Evolutionary conservation across 1,284 basidiomycete genomes (phyloP).

Genomic region (Cutaneotrichosporon spelunceum): DNA sequence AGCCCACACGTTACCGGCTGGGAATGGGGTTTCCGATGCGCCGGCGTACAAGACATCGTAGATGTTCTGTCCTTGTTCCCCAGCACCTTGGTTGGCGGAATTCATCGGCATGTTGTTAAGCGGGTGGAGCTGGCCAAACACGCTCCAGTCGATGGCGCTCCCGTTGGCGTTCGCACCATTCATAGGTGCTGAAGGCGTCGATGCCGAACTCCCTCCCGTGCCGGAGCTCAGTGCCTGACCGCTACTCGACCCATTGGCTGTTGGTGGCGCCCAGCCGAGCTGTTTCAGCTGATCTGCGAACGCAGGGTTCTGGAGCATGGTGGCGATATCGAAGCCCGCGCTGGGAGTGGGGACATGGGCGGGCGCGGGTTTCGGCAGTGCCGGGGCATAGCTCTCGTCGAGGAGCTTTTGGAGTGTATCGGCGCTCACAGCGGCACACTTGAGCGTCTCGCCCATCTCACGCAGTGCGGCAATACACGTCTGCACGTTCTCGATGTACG

Average conservation of each 20-base stretch:
- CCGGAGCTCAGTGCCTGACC: not conserved
- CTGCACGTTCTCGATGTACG: slow-evolving; percentile 21
- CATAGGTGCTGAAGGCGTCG: not conserved
- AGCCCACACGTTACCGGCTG: slow-evolving; percentile 13
- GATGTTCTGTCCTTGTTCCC: slow-evolving; percentile 6
- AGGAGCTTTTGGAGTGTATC: slow-evolving; percentile 17
- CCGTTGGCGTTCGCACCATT: not conserved
- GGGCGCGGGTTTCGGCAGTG: not conserved
- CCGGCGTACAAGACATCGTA: slow-evolving; percentile 19
- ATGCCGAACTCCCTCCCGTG: not conserved
- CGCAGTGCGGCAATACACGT: slow-evolving; percentile 25
- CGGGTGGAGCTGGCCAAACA: slow-evolving; percentile 6
- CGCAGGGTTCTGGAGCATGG: slow-evolving; percentile 21
- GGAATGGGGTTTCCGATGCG: slow-evolving; percentile 1
- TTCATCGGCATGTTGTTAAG: not conserved
- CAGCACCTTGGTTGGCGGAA: not conserved
- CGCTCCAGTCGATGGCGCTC: not conserved
- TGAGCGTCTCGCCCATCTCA: slow-evolving; percentile 25
- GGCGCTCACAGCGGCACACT: slow-evolving; percentile 16
- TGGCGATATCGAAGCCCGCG: slow-evolving; percentile 13
- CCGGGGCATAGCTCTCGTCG: slow-evolving; percentile 14
- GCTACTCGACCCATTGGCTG: not conserved
- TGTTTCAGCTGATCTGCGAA: slow-evolving; percentile 21
- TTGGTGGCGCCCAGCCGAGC: slow-evolving; percentile 25
- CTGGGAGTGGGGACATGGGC: not conserved